Evolutionary conservation across 495 filamentous ascomycete species (phyloP), one percentile per base, ranked within the genome.

Genomic region (Neurospora sp.): DNA sequence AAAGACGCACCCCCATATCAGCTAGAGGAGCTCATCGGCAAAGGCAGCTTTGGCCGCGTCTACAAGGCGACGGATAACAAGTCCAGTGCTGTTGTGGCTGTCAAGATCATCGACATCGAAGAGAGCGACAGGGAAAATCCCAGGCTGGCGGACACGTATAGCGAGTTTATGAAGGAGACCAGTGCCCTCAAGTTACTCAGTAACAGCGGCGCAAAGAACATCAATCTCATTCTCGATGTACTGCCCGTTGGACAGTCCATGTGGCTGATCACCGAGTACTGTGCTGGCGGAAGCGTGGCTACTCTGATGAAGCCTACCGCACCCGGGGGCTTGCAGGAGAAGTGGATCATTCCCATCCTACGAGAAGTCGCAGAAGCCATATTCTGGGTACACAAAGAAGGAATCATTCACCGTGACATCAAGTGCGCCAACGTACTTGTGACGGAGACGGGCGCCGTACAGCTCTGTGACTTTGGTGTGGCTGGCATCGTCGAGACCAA

Each of bases 41-140:
- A 98, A 81, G 96, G 96, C n/a, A 90, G 91, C 5, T 98, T 93
- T 82, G 96, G 96, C 20, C 90, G 94, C 42, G 96, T 99, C 10
- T 99, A 94, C 86, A 97, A 96, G 81, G 93, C 80, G 39, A 89
- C 78, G 74, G 90, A 84, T 81, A 82, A 82, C 82, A 85, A 82
- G 66, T 84, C 87, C n/a, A 86, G 88, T 35, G 81, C 86, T 23
- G 79, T 95, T 27, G 93, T 98, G 4, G 96, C 96, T 5, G 90
- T 99, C 79, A 99, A 99, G 79, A 94, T 98, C 73, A 90, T 98
- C 78, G 93, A 98, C 78, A 91, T 97, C n/a, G 96, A 99, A 78
- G 90, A 92, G 69, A 85, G 90, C 70, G 96, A 98, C 82, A 86
- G 91, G 16, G 81, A 89, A 23, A 91, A 92, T 76, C 89, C 90